Evolutionary conservation across 768 basidiomycete species (phyloP), one percentile per base, ranked within the genome.

Genomic region (Pleurotus giganteus): DNA sequence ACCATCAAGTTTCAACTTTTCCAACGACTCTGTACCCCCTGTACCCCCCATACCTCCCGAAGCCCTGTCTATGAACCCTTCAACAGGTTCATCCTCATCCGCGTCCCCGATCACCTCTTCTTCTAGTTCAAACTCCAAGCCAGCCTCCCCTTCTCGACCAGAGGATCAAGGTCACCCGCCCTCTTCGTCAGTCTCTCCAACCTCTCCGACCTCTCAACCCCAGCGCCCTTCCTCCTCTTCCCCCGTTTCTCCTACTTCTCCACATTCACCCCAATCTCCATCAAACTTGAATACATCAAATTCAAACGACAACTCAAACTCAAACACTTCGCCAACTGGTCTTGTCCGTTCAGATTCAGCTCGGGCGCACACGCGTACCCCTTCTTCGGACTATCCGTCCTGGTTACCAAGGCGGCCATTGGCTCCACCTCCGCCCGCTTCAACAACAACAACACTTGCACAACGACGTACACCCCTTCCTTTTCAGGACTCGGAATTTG

Each of bases 391-490:
- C 60, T 93, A 93, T 65, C 91, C 91, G 2, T 85, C 88, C 21
- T 93, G 91, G 91, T 83, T 93, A 1, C 91, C 91, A 15, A 82
- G 75, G 56, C 79, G 91, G 12, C 91, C 91, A 2, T 84, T 84
- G 13, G 88, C 83, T 0, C 91, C 91, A 0, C 82, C 82, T 6
- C 91, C 91, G 21, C 49, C 49, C 37, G 49, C 49, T 11, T 51
- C 49, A 19, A 51, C 49, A 3, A 51, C 49, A 24, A 51, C 49
- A 26, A 51, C 49, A 9, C 34, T 51, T 11, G 49, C 49, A 24
- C 32, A 34, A 11, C 21, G 49, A 8, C 31, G 49, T 3, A 51
- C 49, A 12, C 49, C 49, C 12, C 24, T 51, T 11, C 49, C 49
- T 17, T 51, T 51, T 17, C 49, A 51, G n/a, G 49, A 51, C 49